Evolutionary conservation across 768 basidiomycete species (phyloP).

Genomic region (Leccinum boreale): DNA sequence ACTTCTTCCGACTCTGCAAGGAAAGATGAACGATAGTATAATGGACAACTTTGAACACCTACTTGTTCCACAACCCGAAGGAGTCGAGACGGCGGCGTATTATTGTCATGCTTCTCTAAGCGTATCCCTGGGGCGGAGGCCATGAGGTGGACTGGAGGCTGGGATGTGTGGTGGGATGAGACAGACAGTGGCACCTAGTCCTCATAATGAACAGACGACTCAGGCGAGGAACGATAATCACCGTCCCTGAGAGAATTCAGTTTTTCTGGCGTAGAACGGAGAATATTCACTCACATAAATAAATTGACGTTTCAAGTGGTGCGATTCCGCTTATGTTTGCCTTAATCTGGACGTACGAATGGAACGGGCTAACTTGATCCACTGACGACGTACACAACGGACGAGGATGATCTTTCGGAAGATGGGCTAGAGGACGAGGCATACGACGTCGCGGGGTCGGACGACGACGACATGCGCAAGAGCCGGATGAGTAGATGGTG

Average conservation of each 20-base stretch:
- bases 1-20: too few relatives aligned
- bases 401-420: constrained; percentile 31
- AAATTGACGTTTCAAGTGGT: not conserved
- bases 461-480: constrained; percentile 17
- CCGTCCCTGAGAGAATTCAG: not conserved
- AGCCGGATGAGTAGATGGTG: constrained; percentile 28
- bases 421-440: constrained; percentile 29
- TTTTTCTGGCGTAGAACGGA: not conserved
- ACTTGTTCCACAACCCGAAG: too few relatives aligned
- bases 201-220: too few relatives aligned
- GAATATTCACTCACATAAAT: not conserved
- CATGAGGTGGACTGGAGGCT: too few relatives aligned
- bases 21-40: too few relatives aligned
- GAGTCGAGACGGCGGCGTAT: too few relatives aligned
- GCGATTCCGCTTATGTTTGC: not conserved
- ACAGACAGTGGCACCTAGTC: too few relatives aligned
- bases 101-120: too few relatives aligned
- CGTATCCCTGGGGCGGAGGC: too few relatives aligned
- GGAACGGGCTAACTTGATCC: constrained; percentile 35
- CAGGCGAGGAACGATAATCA: not conserved
- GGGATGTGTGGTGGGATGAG: too few relatives aligned
- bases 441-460: constrained; percentile 20
- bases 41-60: too few relatives aligned
- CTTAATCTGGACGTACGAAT: constrained; percentile 41
- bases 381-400: constrained; percentile 45